Percentiles rank a stretch among this genome's conserved stretches.
Evolutionary conservation across 73 alveolate genomes (phyloP).

Genomic region (Vitrella brassicaformis): DNA sequence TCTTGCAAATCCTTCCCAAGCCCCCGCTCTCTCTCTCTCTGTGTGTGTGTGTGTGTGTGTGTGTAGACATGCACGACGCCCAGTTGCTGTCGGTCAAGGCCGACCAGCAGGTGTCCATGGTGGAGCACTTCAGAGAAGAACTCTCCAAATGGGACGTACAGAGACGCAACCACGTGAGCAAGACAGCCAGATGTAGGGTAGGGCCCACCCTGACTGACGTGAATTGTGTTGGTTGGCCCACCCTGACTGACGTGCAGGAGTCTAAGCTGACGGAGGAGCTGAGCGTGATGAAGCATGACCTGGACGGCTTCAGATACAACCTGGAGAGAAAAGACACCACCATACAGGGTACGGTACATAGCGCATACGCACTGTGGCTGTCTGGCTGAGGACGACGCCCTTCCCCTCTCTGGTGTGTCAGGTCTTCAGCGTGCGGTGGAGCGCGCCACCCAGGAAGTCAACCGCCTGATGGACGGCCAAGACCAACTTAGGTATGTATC

Average conservation of each 20-base stretch:
- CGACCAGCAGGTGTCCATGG: not conserved
- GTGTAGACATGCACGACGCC: not conserved
- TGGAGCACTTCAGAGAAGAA: not conserved
- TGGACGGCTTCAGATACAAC: not conserved
- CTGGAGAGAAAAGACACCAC: not conserved
- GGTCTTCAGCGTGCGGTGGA: too few species aligned
- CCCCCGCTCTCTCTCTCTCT: not conserved
- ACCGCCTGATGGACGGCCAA: too few species aligned
- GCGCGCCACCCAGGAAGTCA: too few species aligned
- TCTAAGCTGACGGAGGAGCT: not conserved
- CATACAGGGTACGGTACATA: not conserved
- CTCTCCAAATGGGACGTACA: not conserved
- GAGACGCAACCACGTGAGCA: not conserved
- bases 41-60: not conserved
- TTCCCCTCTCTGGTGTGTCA: too few species aligned
- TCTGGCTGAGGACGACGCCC: too few species aligned
- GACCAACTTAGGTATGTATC: too few species aligned
- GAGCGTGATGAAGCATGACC: not conserved
- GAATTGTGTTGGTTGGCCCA: too few species aligned
- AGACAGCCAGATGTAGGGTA: too few species aligned
- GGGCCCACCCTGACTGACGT: too few species aligned
- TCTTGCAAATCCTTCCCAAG: not conserved
- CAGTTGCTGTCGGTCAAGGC: not conserved
- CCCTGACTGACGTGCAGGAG: too few species aligned
- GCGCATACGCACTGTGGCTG: too few species aligned